Base-by-base conservation (phyloP, 148 eudicot species). In the Suaeda aralocaspica region DNA sequence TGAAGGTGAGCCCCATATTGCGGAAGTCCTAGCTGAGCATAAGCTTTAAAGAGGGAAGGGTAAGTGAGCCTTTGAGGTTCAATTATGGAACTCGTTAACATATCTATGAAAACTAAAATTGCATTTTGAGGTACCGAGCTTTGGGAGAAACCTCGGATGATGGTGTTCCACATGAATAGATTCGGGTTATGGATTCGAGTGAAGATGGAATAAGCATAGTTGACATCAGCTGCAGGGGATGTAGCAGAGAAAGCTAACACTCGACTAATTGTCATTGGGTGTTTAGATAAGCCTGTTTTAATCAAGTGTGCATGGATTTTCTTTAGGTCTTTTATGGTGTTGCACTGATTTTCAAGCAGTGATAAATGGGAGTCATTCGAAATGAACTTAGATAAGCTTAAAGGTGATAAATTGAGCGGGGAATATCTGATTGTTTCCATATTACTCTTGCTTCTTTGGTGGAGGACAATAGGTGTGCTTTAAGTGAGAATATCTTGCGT, bases 1-100 rank as follows among this genome's bases (percentile, higher is more conserved):
- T 86, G 87, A 69, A 86, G 89, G 46, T 86, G 87, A 72, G 81
- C 75, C 52, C 87, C 85, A 49, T 57, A 70, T 19, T 42, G 66
- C 14, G 80, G 80, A 24, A 72, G 59, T 28, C 87, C 89, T 29
- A 81, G 81, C 39, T 79, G 83, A 67, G 82, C 79, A 77, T 73
- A 81, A 55, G 85, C 84, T 71, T 86, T 86, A 50, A 84, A 84
- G 24, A 86, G 56, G 13, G 85, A 80, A 79, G 87, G 89, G 72
- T 86, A 86, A 64, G 89, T 83, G 33, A 83, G 76, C 71, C 76
- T 71, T 2, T 77, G 46, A 28, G 85, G 89, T 59, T 83, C 56
- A 11, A 82, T 19, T 0, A 55, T 57, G 15, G 89, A 83, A 51
- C n/a, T 30, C 22, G 45, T 42, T 72, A 86, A 62, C 87, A 86